Conservation (phyloP, 176 grass and related monocot species). For the Eragrostis curvula region DNA sequence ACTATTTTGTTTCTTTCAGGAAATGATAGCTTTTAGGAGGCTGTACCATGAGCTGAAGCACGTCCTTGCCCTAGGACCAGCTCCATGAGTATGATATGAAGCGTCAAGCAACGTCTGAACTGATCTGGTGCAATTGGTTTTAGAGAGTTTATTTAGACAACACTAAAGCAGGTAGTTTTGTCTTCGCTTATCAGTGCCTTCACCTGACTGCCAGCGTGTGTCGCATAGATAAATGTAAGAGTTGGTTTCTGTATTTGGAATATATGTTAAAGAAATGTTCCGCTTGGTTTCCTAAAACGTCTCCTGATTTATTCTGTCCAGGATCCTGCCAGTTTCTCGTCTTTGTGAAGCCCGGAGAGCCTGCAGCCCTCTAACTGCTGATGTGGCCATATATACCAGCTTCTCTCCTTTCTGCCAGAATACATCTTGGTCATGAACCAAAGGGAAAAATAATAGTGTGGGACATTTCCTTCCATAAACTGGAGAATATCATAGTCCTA, state of each 20-base stretch:
- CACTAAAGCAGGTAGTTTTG: neutral
- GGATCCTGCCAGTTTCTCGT: neutral
- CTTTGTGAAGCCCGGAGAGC: no score
- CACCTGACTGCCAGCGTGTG: neutral
- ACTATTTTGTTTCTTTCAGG: neutral
- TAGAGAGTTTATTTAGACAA: neutral
- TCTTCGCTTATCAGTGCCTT: neutral
- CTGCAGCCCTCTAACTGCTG: no score
- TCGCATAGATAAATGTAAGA: neutral
- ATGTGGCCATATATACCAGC: no score
- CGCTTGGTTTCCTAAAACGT: neutral
- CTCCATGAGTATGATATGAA: neutral
- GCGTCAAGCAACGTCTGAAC: neutral
- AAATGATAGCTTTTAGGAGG: neutral
- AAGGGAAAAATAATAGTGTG: no score
- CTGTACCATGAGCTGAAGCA: neutral
- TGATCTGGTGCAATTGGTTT: neutral
- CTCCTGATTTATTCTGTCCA: neutral
- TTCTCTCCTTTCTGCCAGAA: no score
- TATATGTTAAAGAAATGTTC: neutral
- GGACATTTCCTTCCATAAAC: no score
- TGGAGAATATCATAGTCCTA: no score
- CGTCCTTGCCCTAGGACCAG: neutral
- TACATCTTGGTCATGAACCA: no score
- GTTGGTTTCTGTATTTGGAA: neutral